A percentile compares a stretch with the other conserved stretches of the same genome.
These are phyloP conservation scores for Zelopaecilomyces penicillatus DNA, from an alignment of 2,329 filamentous ascomycete species.

Conservation along the genomic window DNA sequence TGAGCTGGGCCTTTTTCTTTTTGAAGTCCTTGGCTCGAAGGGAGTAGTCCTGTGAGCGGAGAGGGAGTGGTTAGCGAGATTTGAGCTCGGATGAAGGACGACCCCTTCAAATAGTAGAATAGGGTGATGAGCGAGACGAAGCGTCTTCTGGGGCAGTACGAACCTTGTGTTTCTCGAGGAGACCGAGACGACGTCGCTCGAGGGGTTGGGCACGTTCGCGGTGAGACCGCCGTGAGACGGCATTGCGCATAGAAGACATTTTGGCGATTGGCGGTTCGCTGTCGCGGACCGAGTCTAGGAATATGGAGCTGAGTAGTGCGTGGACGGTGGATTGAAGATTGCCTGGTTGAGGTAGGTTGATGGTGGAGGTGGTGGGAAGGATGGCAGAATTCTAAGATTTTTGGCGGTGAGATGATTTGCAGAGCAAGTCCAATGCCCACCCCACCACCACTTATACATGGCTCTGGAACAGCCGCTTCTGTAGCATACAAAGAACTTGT, in stretches of 20 bases:
- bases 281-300: neutral
- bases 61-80: too few relatives aligned
- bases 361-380: conserved; percentile 3
- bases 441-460: too few relatives aligned
- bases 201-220: conserved; percentile 81
- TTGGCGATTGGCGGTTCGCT: neutral
- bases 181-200: conserved; percentile 76
- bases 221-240: conserved; percentile 74
- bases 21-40: conserved; percentile 59
- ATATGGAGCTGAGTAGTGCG: neutral
- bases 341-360: neutral
- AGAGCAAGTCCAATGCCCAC: too few relatives aligned
- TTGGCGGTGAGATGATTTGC: conserved; percentile 24
- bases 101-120: conserved; percentile 2
- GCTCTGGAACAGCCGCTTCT: too few relatives aligned
- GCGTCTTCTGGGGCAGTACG: conserved; percentile 3
- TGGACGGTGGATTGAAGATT: neutral
- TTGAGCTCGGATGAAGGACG: neutral
- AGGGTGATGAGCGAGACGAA: neutral
- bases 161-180: conserved; percentile 93
- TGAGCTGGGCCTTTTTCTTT: conserved; percentile 54
- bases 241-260: conserved; percentile 54
- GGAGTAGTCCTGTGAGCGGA: conserved; percentile 45
- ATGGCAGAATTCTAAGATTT: conserved; percentile 30
- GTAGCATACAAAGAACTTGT: too few relatives aligned